Percentiles rank a stretch among this genome's conserved stretches.
phyloP scores from a whole-genome alignment of 2,329 filamentous ascomycete genomes.

The Colletotrichum acutatum region DNA sequence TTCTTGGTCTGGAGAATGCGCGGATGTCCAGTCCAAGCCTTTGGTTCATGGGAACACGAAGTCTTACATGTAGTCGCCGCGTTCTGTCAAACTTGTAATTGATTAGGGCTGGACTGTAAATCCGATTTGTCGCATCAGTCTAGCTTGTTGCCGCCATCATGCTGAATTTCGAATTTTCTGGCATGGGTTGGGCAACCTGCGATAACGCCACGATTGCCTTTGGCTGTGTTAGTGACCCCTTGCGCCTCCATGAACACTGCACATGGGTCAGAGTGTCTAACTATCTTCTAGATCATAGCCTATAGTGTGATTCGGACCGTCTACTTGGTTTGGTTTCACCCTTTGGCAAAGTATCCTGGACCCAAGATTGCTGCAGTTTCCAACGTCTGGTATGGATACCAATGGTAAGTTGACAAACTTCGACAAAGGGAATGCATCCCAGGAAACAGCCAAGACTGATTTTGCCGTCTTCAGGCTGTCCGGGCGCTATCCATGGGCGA shows the following conservation, averaged over 20 bases:
- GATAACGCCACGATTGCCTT: background rate
- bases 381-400: constrained; percentile 57
- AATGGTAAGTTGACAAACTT: constrained; percentile 36
- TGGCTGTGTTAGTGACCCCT: background rate
- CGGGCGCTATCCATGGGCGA: background rate
- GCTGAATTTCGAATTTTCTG: background rate
- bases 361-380: constrained; percentile 58
- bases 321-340: constrained; percentile 56
- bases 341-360: constrained; percentile 56
- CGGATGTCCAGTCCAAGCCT: background rate
- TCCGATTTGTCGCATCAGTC: background rate
- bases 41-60: background rate
- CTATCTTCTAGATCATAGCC: background rate
- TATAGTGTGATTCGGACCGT: constrained; percentile 10
- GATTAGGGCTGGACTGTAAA: background rate
- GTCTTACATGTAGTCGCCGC: background rate
- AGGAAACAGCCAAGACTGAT: background rate
- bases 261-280: background rate
- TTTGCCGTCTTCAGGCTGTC: background rate
- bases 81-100: background rate
- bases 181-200: background rate
- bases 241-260: no score
- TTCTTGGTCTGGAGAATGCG: background rate
- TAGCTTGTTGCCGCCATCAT: background rate
- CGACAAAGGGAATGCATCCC: background rate